phyloP scores from a whole-genome alignment of 352 stramenopile species.

The Blastocystis sp. region DNA sequence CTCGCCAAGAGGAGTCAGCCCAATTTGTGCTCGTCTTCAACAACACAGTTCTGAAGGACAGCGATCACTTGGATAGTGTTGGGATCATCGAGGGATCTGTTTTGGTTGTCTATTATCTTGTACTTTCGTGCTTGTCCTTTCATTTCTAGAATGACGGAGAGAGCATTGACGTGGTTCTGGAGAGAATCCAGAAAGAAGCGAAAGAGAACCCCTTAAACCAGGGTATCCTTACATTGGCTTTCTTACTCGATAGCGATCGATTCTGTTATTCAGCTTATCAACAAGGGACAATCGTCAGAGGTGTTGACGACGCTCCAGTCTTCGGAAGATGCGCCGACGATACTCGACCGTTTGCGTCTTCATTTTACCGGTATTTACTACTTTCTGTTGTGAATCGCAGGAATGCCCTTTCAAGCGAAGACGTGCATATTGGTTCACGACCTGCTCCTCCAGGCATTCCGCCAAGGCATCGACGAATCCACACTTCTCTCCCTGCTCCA shows the following conservation, averaged over 20 bases:
- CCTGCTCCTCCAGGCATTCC: neutral
- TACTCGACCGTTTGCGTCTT: constrained; percentile 5
- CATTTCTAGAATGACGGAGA: constrained; percentile 5
- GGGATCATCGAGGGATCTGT: constrained; percentile 35
- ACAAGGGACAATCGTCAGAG: neutral
- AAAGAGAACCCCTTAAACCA: neutral
- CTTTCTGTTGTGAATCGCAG: neutral
- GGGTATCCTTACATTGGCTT: neutral
- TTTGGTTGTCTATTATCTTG: neutral
- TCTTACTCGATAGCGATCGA: neutral
- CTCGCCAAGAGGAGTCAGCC: neutral
- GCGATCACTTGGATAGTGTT: neutral
- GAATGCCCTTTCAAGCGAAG: constrained; percentile 24
- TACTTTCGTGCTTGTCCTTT: neutral
- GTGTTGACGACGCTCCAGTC: neutral
- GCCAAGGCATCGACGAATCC: neutral
- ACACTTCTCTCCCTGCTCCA: neutral
- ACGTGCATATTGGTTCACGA: constrained; percentile 28
- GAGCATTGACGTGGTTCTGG: neutral
- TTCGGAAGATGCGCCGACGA: neutral
- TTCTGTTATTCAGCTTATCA: neutral
- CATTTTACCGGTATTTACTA: neutral
- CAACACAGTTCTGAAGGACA: neutral
- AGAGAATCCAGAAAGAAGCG: neutral
- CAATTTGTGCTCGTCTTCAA: constrained; percentile 31